Percentiles rank a stretch among this genome's conserved stretches.
Evolutionary conservation across 1,284 basidiomycete genomes (phyloP).

Genomic region (Grifola frondosa): DNA sequence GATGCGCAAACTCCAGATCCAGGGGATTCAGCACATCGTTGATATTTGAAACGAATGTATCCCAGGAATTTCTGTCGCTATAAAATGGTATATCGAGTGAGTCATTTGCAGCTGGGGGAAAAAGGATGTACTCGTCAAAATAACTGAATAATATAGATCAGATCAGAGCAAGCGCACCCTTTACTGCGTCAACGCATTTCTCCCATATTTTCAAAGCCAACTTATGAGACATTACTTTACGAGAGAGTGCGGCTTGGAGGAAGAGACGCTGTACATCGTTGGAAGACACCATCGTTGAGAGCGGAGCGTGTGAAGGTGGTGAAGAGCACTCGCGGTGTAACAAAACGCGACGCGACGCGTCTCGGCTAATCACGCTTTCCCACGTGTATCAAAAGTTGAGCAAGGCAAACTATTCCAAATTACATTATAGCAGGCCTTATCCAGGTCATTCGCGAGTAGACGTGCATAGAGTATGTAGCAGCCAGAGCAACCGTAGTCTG

Average conservation of each 20-base stretch:
- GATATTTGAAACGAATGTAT: constrained; percentile 55
- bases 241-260: constrained; percentile 72
- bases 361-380: constrained; percentile 11
- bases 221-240: constrained; percentile 59
- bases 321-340: constrained; percentile 14
- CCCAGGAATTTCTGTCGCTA: constrained; percentile 51
- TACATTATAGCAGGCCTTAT: too few relatives aligned
- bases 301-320: constrained; percentile 4
- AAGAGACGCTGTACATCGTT: constrained; percentile 73
- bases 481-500: too few relatives aligned
- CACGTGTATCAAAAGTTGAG: constrained; percentile 5
- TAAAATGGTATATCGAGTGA: constrained; percentile 45
- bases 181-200: constrained; percentile 63
- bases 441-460: too few relatives aligned
- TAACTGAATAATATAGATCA: too few relatives aligned
- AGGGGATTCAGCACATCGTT: constrained; percentile 64
- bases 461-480: too few relatives aligned
- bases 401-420: neutral
- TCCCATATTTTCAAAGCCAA: constrained; percentile 66
- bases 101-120: constrained; percentile 47
- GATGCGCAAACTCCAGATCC: constrained; percentile 66
- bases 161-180: constrained; percentile 42
- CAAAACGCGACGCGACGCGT: constrained; percentile 27
- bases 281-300: constrained; percentile 40
- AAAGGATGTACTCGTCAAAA: constrained; percentile 3